Percentiles rank a stretch among this genome's conserved stretches.
Evolutionary conservation across 106 monocot species (phyloP).

Genomic region (Acorus gramineus): DNA sequence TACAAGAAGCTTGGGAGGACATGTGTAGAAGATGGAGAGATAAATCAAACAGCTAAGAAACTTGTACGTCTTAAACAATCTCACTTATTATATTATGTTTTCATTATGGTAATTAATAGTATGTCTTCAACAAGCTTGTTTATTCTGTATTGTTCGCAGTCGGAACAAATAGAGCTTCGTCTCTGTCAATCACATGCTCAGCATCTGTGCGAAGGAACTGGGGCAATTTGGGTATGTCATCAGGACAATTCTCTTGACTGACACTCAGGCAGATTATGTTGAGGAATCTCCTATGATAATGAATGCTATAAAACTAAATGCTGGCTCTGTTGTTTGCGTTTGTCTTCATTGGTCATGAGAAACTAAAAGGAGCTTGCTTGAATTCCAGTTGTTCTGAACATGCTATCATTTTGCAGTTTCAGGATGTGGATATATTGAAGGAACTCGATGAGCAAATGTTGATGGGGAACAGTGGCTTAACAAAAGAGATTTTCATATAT

Average conservation of each 20-base stretch:
- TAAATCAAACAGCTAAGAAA: constrained; percentile 43
- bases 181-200: constrained; percentile 55
- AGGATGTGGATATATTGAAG: constrained; percentile 42
- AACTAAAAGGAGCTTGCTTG: too few relatives aligned
- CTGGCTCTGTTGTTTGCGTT: too few relatives aligned
- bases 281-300: background rate
- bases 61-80: constrained; percentile 27
- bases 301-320: too few relatives aligned
- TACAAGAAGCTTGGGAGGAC: constrained; percentile 59
- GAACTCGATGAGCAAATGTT: constrained; percentile 39
- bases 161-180: constrained; percentile 36
- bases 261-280: background rate
- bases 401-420: constrained; percentile 44
- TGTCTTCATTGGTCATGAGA: too few relatives aligned
- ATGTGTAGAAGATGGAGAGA: constrained; percentile 60
- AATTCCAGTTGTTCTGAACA: background rate
- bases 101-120: background rate
- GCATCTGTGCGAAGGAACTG: constrained; percentile 47
- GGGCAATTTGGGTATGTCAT: constrained; percentile 83
- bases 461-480: constrained; percentile 19
- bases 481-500: constrained; percentile 28
- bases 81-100: background rate
- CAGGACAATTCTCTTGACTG: constrained; percentile 19
- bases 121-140: background rate
- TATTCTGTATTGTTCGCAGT: constrained; percentile 24